Percentiles rank a stretch among this genome's conserved stretches.
Evolutionary conservation across 208 protist species (phyloP).

Genomic region (Angomonas deanei): DNA sequence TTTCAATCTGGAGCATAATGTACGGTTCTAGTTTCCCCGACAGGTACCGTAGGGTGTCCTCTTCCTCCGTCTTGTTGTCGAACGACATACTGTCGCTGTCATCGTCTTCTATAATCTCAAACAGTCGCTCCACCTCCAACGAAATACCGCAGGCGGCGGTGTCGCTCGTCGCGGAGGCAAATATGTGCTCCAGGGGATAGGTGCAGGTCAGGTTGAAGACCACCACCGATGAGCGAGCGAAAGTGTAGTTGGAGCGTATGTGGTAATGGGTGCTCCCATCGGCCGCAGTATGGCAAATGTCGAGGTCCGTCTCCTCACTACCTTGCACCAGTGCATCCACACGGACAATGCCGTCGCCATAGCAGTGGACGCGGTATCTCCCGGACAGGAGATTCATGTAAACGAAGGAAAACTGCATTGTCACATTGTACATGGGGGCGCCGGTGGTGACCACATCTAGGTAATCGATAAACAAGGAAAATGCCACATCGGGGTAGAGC

Average conservation of each 20-base stretch:
- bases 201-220: not conserved
- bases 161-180: not conserved
- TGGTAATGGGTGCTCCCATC: not conserved
- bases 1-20: constrained; percentile 1
- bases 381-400: constrained; percentile 17
- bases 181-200: not conserved
- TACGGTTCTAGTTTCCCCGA: not conserved
- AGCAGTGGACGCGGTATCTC: constrained; percentile 27
- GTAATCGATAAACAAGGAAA: not conserved
- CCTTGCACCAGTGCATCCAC: constrained; percentile 8
- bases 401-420: constrained; percentile 10
- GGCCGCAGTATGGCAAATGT: not conserved
- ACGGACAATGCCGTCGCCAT: constrained; percentile 16
- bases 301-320: not conserved
- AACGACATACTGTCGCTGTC: too few relatives aligned
- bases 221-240: not conserved
- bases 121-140: constrained; percentile 16
- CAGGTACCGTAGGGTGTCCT: not conserved
- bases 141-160: constrained; percentile 26
- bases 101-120: not conserved
- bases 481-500: not conserved
- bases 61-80: not conserved
- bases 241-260: constrained; percentile 3
- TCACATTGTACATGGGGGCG: not conserved
- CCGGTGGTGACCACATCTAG: not conserved